Evolutionary conservation across 805 yeast species (phyloP).

Genomic region (Saccharomycopsis selenospora): DNA sequence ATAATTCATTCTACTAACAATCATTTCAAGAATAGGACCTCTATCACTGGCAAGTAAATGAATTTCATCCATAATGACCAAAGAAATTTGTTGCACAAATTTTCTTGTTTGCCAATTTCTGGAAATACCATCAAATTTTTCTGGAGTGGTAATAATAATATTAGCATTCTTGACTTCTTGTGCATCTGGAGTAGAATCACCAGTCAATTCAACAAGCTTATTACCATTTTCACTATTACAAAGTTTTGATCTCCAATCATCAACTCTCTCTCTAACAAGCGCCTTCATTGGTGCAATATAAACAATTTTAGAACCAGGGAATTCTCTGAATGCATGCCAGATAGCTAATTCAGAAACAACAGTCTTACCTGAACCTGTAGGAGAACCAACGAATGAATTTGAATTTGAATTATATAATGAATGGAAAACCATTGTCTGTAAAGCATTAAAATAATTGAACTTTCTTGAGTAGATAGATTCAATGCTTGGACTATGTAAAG

Average conservation of each 20-base stretch:
- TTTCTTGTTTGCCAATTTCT: constrained; percentile 78
- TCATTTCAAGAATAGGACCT: constrained; percentile 82
- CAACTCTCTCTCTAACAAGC: constrained; percentile 73
- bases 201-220: constrained; percentile 69
- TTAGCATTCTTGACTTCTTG: constrained; percentile 60
- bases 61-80: constrained; percentile 81
- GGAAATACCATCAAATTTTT: constrained; percentile 81
- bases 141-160: constrained; percentile 77
- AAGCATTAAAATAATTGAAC: constrained; percentile 89
- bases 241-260: constrained; percentile 63
- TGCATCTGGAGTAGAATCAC: constrained; percentile 73
- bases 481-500: constrained; percentile 59
- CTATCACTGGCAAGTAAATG: constrained; percentile 79
- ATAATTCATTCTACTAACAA: constrained; percentile 81
- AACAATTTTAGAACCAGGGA: constrained; percentile 73
- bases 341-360: constrained; percentile 95
- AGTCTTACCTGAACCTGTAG: constrained; percentile 98
- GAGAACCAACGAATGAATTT: constrained; percentile 90
- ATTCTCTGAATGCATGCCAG: constrained; percentile 88
- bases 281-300: constrained; percentile 91
- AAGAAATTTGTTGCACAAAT: constrained; percentile 66
- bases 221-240: constrained; percentile 28
- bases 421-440: constrained; percentile 97
- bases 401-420: constrained; percentile 72
- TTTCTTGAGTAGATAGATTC: constrained; percentile 60